Percentiles rank a stretch among this genome's conserved stretches.
These are phyloP conservation scores for Gillenia trifoliata DNA, from an alignment of 306 rosid species.

Conservation along the genomic window DNA sequence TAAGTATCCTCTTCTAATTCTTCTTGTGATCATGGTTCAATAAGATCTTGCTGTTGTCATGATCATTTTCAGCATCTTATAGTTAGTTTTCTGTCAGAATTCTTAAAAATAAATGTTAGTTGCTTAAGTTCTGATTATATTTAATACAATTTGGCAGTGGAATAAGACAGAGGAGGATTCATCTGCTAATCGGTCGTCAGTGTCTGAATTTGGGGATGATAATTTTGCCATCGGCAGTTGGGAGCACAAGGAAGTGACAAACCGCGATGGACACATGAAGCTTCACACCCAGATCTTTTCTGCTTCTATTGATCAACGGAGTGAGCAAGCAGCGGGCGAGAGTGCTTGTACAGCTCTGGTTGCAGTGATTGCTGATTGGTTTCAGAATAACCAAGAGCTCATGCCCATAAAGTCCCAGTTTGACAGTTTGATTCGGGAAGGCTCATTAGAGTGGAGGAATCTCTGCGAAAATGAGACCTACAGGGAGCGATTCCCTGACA, in stretches of 20 bases:
- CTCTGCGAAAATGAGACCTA: constrained; percentile 81
- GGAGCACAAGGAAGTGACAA: constrained; percentile 82
- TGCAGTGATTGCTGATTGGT: constrained; percentile 93
- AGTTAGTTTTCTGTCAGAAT: not conserved
- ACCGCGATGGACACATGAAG: constrained; percentile 92
- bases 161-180: constrained; percentile 80
- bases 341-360: constrained; percentile 99
- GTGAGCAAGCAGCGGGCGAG: constrained; percentile 99
- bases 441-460: constrained; percentile 92
- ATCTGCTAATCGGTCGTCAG: constrained; percentile 64
- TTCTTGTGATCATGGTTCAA: not conserved
- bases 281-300: constrained; percentile 86
- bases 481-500: constrained; percentile 81
- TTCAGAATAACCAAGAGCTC: constrained; percentile 66
- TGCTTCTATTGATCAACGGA: constrained; percentile 95
- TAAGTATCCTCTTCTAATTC: constrained; percentile 30
- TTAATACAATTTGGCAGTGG: constrained; percentile 36
- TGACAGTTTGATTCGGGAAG: constrained; percentile 91
- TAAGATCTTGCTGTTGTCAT: not conserved
- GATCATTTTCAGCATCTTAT: not conserved
- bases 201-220: constrained; percentile 97
- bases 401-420: constrained; percentile 97
- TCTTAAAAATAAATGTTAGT: not conserved
- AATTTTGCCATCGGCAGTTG: constrained; percentile 87
- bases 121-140: constrained; percentile 11